These are phyloP conservation scores for Phaeodactylum tricornutum DNA, from an alignment of 108 stramenopile genomes.

Conservation along the genomic window DNA sequence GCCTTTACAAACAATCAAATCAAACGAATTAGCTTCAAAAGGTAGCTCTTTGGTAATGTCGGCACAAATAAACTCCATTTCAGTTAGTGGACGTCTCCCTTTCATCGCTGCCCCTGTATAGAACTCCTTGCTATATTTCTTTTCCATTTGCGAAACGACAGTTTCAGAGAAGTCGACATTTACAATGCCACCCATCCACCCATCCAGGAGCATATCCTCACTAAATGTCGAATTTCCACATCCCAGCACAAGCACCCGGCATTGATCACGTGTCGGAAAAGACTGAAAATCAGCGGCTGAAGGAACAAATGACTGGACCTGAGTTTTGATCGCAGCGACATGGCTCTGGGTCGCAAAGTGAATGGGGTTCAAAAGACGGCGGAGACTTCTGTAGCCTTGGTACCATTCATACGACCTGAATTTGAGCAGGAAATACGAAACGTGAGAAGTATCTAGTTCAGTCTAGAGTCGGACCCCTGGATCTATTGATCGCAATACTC, in stretches of 20 bases:
- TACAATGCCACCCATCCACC: slow-evolving; percentile 25
- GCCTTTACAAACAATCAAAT: slow-evolving; percentile 76
- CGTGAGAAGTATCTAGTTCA: no score
- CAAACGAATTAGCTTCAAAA: slow-evolving; percentile 58
- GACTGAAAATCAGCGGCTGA: background rate
- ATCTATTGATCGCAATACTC: no score
- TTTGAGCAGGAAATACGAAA: background rate
- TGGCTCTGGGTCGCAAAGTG: background rate
- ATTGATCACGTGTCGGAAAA: slow-evolving; percentile 42
- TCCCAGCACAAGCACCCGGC: slow-evolving; percentile 23
- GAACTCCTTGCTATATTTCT: slow-evolving; percentile 31
- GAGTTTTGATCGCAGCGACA: background rate
- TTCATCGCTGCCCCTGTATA: slow-evolving; percentile 7
- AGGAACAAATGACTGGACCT: background rate
- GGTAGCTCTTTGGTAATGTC: slow-evolving; percentile 58
- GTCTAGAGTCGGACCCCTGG: no score
- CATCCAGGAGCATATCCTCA: slow-evolving; percentile 53
- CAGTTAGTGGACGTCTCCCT: slow-evolving; percentile 1
- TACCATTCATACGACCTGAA: background rate
- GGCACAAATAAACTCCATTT: slow-evolving; percentile 53
- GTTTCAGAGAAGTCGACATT: slow-evolving; percentile 62
- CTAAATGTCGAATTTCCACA: slow-evolving; percentile 51
- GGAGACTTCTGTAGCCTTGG: background rate
- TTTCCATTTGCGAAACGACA: slow-evolving; percentile 57
- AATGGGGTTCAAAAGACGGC: background rate